Base-by-base conservation (phyloP, 1,284 basidiomycete genomes). In the Xerocomus amazonicus region DNA sequence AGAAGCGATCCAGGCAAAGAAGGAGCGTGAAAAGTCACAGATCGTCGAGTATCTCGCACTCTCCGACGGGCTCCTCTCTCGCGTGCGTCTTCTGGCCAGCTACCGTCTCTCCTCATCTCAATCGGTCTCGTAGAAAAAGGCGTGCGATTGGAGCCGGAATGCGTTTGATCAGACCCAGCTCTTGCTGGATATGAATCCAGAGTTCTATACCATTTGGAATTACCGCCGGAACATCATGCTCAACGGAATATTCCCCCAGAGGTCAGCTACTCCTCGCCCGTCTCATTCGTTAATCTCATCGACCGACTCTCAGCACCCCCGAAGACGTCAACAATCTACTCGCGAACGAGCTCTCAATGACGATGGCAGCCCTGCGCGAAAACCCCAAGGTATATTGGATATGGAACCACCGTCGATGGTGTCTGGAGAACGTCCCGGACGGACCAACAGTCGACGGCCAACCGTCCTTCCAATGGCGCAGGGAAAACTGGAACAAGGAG, bases 311-410 rank as follows among this genome's bases (percentile, higher is more conserved):
- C 59, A 93, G 90, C 48, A 70, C 83, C 3, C 73, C 80, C 0
- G 73, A 81, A 43, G 77, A 84, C 45, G 74, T 84, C 33, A 84
- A 92, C 48, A 69, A 75, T 9, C 51, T 86, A 3, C 76, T 97
- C 2, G 73, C 79, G 3, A 73, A 79, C 33, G 94, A 97, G 51
- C 71, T 97, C n/a, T 72, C 78, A 2, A 76, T 93, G 67, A 97
- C 93, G 0, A 89, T 86, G 61, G 70, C 76, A 8, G 84, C 87
- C 14, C 79, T 97, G 40, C 86, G 88, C 60, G 73, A 80, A 9
- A 84, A 94, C 63, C 94, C 94, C 8, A 97, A 97, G 65, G 86
- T 95, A 12, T 97, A 97, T 67, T 92, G 90, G 84, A 92, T 97
- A 56, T 97, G 94, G 95, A 96, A 93, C 62, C 93, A 97, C 61